Evolutionary conservation across 495 filamentous ascomycete species (phyloP).

Genomic region (Parathielavia appendiculata): DNA sequence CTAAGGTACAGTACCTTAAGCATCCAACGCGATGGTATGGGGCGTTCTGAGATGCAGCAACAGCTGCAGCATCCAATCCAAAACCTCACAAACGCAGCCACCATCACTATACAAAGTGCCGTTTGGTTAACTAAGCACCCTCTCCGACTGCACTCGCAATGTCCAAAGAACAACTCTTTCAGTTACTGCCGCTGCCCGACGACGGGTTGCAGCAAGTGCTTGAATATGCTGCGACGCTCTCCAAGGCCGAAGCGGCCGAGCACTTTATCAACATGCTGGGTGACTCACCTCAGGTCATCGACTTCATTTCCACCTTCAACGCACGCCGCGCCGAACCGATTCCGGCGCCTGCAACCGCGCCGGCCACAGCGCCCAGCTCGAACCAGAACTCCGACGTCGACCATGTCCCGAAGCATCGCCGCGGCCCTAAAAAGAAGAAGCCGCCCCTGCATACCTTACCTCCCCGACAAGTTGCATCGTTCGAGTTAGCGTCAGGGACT

Average conservation of each 20-base stretch:
- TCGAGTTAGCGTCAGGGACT: constrained; percentile 33
- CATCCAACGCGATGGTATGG: too few species aligned
- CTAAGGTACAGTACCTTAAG: too few species aligned
- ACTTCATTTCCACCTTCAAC: constrained; percentile 93
- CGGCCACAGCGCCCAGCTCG: constrained; percentile 22
- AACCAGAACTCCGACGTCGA: constrained; percentile 27
- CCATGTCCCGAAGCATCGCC: constrained; percentile 29
- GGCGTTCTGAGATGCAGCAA: too few species aligned
- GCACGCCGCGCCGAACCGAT: constrained; percentile 53
- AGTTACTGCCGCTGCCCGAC: constrained; percentile 76
- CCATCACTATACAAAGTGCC: too few species aligned
- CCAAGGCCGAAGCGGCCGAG: constrained; percentile 68
- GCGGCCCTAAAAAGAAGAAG: constrained; percentile 54
- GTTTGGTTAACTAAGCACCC: too few species aligned
- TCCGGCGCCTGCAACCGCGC: constrained; percentile 14
- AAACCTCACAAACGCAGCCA: too few species aligned
- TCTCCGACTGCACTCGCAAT: too few species aligned
- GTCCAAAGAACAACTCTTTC: constrained; percentile 65
- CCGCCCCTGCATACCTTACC: constrained; percentile 55
- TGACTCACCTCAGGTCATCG: constrained; percentile 74
- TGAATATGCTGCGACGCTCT: constrained; percentile 64
- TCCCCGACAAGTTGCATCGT: constrained; percentile 58
- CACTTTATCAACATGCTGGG: constrained; percentile 87
- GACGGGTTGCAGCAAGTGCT: constrained; percentile 76
- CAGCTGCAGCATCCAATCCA: too few species aligned